A percentile compares a stretch with the other conserved stretches of the same genome.
Conservation (phyloP, 164 flowering plant genomes). For the Kalanchoe fedtschenkoi region DNA sequence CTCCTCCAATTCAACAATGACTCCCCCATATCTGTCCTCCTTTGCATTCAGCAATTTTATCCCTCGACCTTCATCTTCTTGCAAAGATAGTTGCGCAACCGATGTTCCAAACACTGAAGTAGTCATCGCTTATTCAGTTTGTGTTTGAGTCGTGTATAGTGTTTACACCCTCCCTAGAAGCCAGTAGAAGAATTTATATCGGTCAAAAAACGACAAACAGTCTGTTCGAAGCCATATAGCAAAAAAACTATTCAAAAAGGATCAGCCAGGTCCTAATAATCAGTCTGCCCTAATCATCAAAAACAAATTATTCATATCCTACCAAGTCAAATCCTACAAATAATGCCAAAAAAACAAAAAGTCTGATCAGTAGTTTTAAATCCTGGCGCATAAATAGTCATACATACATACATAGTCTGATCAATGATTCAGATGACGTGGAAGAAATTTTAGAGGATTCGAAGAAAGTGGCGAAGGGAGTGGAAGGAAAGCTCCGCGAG, state of each 20-base stretch:
- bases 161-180: background rate
- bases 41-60: conserved; percentile 16
- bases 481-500: no score
- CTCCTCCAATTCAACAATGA: conserved; percentile 27
- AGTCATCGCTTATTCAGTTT: background rate
- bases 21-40: conserved; percentile 33
- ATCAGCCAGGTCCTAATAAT: background rate
- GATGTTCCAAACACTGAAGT: background rate
- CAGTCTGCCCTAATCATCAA: no score
- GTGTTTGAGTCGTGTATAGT: background rate
- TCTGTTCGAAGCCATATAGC: background rate
- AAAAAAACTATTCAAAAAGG: no score
- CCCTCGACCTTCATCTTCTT: conserved; percentile 10
- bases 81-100: background rate
- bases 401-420: no score
- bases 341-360: no score
- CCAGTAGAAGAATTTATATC: background rate
- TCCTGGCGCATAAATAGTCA: no score
- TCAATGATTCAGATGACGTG: no score
- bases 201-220: background rate
- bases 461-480: no score
- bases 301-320: no score
- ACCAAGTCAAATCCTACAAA: no score
- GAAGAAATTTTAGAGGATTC: no score
- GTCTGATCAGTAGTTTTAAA: no score